Conservation (phyloP, 2,329 filamentous ascomycete species). For the Daldinia sp. region DNA sequence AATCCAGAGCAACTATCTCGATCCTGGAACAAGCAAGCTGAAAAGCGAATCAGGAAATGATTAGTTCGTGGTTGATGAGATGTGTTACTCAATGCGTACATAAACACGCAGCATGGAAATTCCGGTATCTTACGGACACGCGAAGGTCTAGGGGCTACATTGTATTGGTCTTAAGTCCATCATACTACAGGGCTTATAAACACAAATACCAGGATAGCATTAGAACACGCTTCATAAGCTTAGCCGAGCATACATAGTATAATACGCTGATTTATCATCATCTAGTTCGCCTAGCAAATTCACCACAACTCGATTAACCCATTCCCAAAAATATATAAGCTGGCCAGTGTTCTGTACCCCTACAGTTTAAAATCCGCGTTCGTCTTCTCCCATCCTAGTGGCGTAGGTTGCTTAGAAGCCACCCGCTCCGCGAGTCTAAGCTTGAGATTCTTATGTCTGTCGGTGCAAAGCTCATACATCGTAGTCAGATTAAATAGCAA, state of each 20-base stretch:
- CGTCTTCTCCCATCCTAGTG: slow-evolving; percentile 75
- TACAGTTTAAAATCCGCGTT: slow-evolving; percentile 83
- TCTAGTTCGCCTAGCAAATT: background rate
- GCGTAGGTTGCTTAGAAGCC: slow-evolving; percentile 67
- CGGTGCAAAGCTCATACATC: slow-evolving; percentile 91
- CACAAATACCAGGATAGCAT: background rate
- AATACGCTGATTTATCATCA: background rate
- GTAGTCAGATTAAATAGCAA: slow-evolving; percentile 91
- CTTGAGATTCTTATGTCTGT: slow-evolving; percentile 79
- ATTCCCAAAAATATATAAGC: background rate
- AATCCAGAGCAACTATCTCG: background rate
- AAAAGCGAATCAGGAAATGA: background rate
- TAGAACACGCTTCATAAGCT: background rate
- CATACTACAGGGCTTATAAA: background rate
- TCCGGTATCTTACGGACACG: background rate
- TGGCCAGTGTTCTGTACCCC: background rate
- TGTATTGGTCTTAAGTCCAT: background rate
- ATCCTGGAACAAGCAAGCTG: background rate
- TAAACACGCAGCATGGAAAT: background rate
- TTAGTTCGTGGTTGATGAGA: background rate
- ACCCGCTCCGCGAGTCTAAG: slow-evolving; percentile 76
- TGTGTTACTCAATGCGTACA: background rate
- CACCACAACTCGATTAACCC: background rate
- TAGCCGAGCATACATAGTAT: background rate
- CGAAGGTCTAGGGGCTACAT: background rate